Percentiles rank a stretch among this genome's conserved stretches.
Conservation (phyloP, 225 moss, liverwort and hornwort genomes). For the Lunularia cruciata region DNA sequence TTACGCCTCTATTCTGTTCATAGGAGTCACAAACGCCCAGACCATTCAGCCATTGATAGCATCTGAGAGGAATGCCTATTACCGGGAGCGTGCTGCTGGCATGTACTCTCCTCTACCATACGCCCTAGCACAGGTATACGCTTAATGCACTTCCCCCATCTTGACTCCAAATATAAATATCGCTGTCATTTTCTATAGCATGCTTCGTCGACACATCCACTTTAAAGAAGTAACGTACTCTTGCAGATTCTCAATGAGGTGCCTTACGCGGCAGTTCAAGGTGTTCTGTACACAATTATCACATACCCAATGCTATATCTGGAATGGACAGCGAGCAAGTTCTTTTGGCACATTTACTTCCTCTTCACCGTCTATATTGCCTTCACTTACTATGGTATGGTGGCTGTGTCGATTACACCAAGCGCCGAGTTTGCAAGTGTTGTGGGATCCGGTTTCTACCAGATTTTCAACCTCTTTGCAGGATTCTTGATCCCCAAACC, state of each 20-base stretch:
- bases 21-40: conserved; percentile 69
- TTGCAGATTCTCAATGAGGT: conserved; percentile 81
- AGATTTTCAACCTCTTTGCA: conserved; percentile 60
- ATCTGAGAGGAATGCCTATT: conserved; percentile 77
- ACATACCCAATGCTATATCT: conserved; percentile 76
- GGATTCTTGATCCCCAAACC: conserved; percentile 31
- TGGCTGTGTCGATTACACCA: conserved; percentile 65
- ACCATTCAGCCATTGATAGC: conserved; percentile 72
- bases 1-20: conserved; percentile 63
- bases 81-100: conserved; percentile 87
- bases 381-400: conserved; percentile 75
- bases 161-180: not conserved
- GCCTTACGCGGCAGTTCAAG: conserved; percentile 57
- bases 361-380: conserved; percentile 58
- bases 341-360: conserved; percentile 63
- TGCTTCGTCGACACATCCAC: not conserved
- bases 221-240: not conserved
- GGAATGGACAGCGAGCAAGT: conserved; percentile 52
- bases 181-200: not conserved
- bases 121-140: conserved; percentile 65
- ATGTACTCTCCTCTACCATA: conserved; percentile 87
- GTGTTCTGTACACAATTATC: conserved; percentile 50
- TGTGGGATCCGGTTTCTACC: conserved; percentile 60
- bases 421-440: conserved; percentile 63
- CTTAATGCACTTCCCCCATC: not conserved